phyloP scores from a whole-genome alignment of 768 basidiomycete species.

The Tulasnella calospora region DNA sequence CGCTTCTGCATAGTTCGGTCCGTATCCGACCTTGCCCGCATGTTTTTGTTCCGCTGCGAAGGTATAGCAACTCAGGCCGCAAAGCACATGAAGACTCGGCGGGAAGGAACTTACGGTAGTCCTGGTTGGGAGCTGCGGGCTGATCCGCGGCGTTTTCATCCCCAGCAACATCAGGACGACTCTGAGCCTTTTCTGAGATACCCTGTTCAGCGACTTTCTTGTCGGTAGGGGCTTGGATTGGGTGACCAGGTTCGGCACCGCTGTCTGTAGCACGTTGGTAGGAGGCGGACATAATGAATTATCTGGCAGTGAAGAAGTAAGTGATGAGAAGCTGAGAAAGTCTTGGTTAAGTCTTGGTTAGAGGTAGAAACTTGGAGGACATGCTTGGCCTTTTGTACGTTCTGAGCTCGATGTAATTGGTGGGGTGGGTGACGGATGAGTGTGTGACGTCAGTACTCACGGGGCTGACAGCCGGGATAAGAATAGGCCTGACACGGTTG shows the following conservation, averaged over 20 bases:
- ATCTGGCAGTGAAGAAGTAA: background rate
- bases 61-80: background rate
- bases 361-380: background rate
- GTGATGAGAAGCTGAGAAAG: background rate
- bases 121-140: background rate
- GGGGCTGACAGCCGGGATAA: background rate
- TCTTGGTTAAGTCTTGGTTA: slow-evolving; percentile 3
- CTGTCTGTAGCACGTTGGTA: background rate
- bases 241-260: slow-evolving; percentile 5
- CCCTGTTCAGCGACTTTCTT: slow-evolving; percentile 5
- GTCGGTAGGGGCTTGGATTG: slow-evolving; percentile 3
- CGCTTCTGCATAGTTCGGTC: slow-evolving; percentile 34
- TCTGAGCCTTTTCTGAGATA: background rate
- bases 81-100: background rate
- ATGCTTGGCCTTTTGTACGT: background rate
- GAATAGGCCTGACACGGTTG: background rate
- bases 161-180: slow-evolving; percentile 15
- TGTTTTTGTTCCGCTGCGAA: slow-evolving; percentile 39
- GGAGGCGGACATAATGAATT: slow-evolving; percentile 4
- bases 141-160: background rate
- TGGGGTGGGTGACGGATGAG: background rate
- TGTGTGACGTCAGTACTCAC: background rate
- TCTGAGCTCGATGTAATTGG: background rate
- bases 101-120: background rate
- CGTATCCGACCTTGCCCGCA: slow-evolving; percentile 41